A percentile compares a stretch with the other conserved stretches of the same genome.
Conservation (phyloP, 805 yeast species). For the Pachysolen tannophilus region DNA sequence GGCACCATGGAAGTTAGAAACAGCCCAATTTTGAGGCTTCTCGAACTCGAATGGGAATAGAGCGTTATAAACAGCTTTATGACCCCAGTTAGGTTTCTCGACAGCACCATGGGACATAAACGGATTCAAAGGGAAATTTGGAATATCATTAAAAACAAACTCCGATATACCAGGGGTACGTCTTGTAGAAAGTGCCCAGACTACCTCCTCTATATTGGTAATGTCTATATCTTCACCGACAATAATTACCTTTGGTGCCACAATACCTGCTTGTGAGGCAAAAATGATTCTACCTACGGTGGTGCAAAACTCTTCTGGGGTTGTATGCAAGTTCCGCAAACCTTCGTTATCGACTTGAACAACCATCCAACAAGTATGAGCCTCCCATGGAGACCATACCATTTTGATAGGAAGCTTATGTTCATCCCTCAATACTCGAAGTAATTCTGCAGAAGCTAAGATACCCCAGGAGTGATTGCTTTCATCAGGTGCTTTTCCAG, state of each 20-base stretch:
- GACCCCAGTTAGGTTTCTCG: too few relatives aligned
- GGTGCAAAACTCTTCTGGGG: slow-evolving; percentile 14
- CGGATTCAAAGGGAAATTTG: slow-evolving; percentile 19
- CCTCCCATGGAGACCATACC: slow-evolving; percentile 19
- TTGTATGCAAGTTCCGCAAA: slow-evolving; percentile 15
- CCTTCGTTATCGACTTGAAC: slow-evolving; percentile 15
- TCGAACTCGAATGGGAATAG: too few relatives aligned
- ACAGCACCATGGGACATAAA: slow-evolving; percentile 15
- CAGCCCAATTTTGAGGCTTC: too few relatives aligned
- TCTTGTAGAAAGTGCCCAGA: slow-evolving; percentile 22
- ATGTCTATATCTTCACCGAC: slow-evolving; percentile 22
- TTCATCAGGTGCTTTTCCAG: slow-evolving; percentile 21
- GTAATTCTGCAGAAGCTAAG: slow-evolving; percentile 14
- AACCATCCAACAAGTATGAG: slow-evolving; percentile 19
- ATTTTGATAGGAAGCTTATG: slow-evolving; percentile 15
- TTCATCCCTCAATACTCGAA: slow-evolving; percentile 8
- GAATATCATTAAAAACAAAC: slow-evolving; percentile 12
- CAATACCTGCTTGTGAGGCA: slow-evolving; percentile 12
- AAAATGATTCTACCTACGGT: slow-evolving; percentile 15
- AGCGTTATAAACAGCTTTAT: too few relatives aligned
- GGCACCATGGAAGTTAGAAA: too few relatives aligned
- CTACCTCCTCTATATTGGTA: slow-evolving; percentile 17
- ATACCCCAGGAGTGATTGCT: slow-evolving; percentile 22
- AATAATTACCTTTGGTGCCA: slow-evolving; percentile 18
- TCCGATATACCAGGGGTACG: slow-evolving; percentile 20